phyloP scores from a whole-genome alignment of 805 yeast species.

The Ogataea trehalophila region DNA sequence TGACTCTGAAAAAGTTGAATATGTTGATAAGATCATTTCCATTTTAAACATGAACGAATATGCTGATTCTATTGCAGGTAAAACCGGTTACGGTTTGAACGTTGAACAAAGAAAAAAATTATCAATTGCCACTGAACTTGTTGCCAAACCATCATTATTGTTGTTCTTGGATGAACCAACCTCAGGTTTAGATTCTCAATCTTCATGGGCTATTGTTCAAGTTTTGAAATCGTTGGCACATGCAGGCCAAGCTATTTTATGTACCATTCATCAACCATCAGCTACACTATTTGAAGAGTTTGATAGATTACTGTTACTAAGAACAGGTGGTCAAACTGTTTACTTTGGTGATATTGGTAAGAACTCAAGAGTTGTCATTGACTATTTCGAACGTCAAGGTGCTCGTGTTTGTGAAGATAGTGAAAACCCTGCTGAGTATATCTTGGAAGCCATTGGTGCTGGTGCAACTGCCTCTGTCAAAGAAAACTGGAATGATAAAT shows the following conservation, averaged over 20 bases:
- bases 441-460: conserved; percentile 71
- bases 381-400: conserved; percentile 48
- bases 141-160: conserved; percentile 48
- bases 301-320: conserved; percentile 40
- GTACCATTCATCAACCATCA: conserved; percentile 54
- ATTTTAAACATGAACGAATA: conserved; percentile 39
- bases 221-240: conserved; percentile 45
- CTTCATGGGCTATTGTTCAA: conserved; percentile 55
- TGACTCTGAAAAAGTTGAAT: conserved; percentile 38
- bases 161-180: conserved; percentile 58
- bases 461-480: conserved; percentile 64
- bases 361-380: conserved; percentile 36
- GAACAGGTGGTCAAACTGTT: conserved; percentile 48
- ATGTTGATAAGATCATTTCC: conserved; percentile 38
- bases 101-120: conserved; percentile 52
- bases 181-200: conserved; percentile 54
- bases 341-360: conserved; percentile 52
- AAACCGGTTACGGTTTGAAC: conserved; percentile 43
- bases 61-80: conserved; percentile 49
- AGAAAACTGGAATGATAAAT: conserved; percentile 60
- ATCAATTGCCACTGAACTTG: conserved; percentile 52
- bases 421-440: conserved; percentile 76
- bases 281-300: conserved; percentile 39
- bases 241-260: conserved; percentile 53
- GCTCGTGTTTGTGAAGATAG: conserved; percentile 57